A percentile compares a stretch with the other conserved stretches of the same genome.
Evolutionary conservation across 352 stramenopile genomes (phyloP).

Genomic region (Globisporangium cederbergense): DNA sequence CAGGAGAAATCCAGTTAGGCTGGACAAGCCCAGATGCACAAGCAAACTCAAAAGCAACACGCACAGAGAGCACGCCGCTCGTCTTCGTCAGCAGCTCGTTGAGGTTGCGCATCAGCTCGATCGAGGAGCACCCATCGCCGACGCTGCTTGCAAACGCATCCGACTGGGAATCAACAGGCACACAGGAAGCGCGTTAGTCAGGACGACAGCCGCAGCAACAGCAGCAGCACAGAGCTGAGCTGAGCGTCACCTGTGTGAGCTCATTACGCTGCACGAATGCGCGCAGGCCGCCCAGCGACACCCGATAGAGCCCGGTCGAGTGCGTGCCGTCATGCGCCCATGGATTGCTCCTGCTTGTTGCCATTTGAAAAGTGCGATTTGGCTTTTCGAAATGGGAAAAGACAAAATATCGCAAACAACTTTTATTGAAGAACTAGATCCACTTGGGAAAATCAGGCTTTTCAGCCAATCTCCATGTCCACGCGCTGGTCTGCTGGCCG

Average conservation of each 20-base stretch:
- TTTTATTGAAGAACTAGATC: too few species aligned
- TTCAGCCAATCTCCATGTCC: too few species aligned
- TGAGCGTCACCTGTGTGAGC: constrained; percentile 12
- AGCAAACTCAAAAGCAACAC: neutral
- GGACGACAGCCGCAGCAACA: neutral
- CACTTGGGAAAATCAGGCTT: too few species aligned
- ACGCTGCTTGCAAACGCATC: neutral
- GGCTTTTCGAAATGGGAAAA: neutral
- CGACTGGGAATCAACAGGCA: neutral
- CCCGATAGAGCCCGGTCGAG: constrained; percentile 17
- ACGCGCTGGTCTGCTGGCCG: too few species aligned
- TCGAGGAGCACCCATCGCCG: constrained; percentile 23
- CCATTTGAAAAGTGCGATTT: neutral
- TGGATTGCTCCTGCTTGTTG: constrained; percentile 32
- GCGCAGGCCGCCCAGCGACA: constrained; percentile 33
- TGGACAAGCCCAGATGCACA: too few species aligned
- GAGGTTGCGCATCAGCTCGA: constrained; percentile 27
- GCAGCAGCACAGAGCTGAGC: neutral
- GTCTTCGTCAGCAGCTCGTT: constrained; percentile 20
- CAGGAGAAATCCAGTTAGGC: neutral
- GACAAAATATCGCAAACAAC: too few species aligned
- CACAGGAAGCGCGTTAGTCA: neutral
- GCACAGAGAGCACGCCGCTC: constrained; percentile 20
- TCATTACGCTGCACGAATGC: constrained; percentile 37
- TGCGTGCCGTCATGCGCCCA: constrained; percentile 21